Base-by-base conservation (phyloP, 768 basidiomycete genomes). In the Boletus pseudo-olivaceus region DNA sequence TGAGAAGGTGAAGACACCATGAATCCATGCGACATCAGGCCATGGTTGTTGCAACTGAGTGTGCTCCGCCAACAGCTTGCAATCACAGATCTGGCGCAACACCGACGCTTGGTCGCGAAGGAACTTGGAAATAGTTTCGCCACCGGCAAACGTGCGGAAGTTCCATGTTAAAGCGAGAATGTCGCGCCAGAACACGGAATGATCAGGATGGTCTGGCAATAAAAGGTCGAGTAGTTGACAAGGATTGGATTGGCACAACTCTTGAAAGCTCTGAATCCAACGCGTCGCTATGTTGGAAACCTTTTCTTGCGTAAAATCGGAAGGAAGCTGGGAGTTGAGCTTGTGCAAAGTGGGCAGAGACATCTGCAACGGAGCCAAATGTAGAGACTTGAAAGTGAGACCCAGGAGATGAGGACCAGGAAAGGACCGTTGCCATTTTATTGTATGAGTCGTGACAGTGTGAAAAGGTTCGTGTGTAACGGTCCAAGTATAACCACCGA, bases 1-100 rank as follows among this genome's bases (percentile, higher is more conserved):
- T 27, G 51, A 53, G 17, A 53, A 53, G 10, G 45, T 47, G 29
- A 53, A 53, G 45, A 53, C 38, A 14, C 11, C 29, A 7, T 53
- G 51, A 19, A 53, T 47, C 83, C 82, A 87, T 0, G 72, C 75
- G 12, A 87, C 52, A 62, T 85, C 85, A 0, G 78, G 74, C 57
- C 72, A 81, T 12, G 74, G 75, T 15, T 65, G 67, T 37, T 74
- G 70, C 17, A 53, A 27, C 38, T 14, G 37, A 27, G 39, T 32
- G 5, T 53, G 38, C 38, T 53, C 23, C 26, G 30, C 29, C 37
- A 47, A 33, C 40, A 40, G 30, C n/a, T 47, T 33, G 38, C 51
- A 53, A 4, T 53, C 45, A 26, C 20, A 26, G 11, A 53, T 47
- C 51, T 53, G 51, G 10, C 38, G 37, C 45, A 53, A 33, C 20